Percentiles rank a stretch among this genome's conserved stretches.
Evolutionary conservation across 2,329 filamentous ascomycete genomes (phyloP).

Genomic region (Hyphodiscus sp.): DNA sequence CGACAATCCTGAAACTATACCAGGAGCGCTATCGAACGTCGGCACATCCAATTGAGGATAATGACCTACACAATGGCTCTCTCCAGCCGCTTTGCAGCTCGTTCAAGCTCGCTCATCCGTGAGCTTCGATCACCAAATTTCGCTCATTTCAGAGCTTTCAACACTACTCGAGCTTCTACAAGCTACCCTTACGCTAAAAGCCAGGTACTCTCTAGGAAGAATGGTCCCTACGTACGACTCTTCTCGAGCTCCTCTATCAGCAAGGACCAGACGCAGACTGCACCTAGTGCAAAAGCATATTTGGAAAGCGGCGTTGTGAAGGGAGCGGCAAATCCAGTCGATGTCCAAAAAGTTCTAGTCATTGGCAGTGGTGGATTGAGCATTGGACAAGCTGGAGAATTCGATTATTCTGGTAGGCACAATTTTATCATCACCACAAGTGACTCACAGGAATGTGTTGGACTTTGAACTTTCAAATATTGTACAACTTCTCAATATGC

Average conservation of each 20-base stretch:
- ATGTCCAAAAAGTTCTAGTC: constrained; percentile 95
- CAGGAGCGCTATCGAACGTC: constrained; percentile 11
- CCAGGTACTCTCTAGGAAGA: constrained; percentile 20
- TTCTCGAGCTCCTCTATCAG: constrained; percentile 26
- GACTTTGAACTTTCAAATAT: background rate
- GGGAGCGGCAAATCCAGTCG: constrained; percentile 65
- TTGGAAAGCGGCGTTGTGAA: constrained; percentile 82
- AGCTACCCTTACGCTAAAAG: constrained; percentile 20
- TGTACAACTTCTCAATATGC: background rate
- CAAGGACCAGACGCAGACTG: constrained; percentile 47
- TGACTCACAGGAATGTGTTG: constrained; percentile 20
- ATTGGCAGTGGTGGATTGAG: constrained; percentile 93
- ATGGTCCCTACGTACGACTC: constrained; percentile 21
- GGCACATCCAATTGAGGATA: constrained; percentile 18
- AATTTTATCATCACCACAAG: constrained; percentile 5
- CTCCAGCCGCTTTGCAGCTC: constrained; percentile 25
- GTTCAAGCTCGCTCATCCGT: constrained; percentile 28
- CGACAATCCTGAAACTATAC: background rate
- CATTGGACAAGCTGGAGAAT: constrained; percentile 97
- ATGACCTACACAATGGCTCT: constrained; percentile 28
- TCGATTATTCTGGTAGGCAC: constrained; percentile 84
- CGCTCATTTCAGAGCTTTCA: constrained; percentile 23
- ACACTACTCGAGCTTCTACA: constrained; percentile 20
- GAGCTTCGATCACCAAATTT: constrained; percentile 22
- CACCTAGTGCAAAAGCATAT: constrained; percentile 80